These are phyloP conservation scores for Phellinidium pouzarii DNA, from an alignment of 1,284 basidiomycete species.

Conservation along the genomic window DNA sequence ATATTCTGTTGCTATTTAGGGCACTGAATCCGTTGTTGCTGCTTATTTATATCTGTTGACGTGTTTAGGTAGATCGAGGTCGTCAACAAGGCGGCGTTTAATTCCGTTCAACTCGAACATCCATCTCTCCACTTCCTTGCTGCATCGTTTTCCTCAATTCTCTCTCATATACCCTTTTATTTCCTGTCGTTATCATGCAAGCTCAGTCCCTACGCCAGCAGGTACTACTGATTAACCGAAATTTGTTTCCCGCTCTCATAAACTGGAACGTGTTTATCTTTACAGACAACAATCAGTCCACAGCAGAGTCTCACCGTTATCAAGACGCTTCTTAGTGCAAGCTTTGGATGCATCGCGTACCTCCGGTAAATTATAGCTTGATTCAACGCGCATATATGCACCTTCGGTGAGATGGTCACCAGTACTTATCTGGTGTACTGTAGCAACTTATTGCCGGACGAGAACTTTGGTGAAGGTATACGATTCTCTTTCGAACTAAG, in stretches of 20 bases:
- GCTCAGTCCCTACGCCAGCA: slow-evolving; percentile 7
- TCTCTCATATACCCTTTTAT: background rate
- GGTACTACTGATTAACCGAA: background rate
- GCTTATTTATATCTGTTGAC: background rate
- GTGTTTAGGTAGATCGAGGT: background rate
- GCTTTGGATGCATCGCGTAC: slow-evolving; percentile 19
- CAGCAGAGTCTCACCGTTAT: slow-evolving; percentile 18
- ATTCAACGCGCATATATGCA: slow-evolving; percentile 11
- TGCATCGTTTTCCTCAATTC: background rate
- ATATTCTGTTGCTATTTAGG: background rate
- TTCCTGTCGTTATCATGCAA: background rate
- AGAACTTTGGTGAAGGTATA: slow-evolving; percentile 72
- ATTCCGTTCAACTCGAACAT: background rate
- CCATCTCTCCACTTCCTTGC: background rate
- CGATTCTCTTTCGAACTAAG: too few relatives aligned
- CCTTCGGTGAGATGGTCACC: background rate
- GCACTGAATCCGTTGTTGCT: background rate
- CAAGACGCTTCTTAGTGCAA: slow-evolving; percentile 18
- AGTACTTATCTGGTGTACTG: slow-evolving; percentile 1
- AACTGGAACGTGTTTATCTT: background rate
- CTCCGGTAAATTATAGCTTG: slow-evolving; percentile 6
- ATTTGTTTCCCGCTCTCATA: background rate
- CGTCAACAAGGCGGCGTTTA: background rate
- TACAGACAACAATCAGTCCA: slow-evolving; percentile 15
- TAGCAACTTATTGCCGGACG: slow-evolving; percentile 68